Evolutionary conservation across 139 green algal genomes (phyloP), one percentile per base, ranked within the genome.

Genomic region (Dunaliella sp.): DNA sequence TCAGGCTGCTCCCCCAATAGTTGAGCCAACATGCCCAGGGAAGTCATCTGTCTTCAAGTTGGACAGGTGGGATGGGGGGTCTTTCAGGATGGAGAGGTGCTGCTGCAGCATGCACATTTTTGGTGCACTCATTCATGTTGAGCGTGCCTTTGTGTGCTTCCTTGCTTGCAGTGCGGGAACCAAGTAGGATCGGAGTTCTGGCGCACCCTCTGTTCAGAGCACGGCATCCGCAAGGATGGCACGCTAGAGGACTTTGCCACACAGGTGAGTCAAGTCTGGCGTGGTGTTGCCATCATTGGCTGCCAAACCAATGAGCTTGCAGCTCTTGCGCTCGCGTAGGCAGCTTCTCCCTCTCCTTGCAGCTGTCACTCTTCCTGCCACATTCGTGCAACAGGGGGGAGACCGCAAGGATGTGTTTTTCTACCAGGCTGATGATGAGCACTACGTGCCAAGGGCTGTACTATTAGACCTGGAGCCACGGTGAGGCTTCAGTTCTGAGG

Each of bases 401-500:
- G 98, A 99, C 89, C 90, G 98, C 25, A 99, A 99, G 81, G 98
- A 99, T 80, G 96, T 99, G 16, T 99, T 99, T 89, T 99, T 99
- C 91, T 99, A 99, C 88, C 98, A 99, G 86, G 98, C 98, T 34
- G 98, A 99, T 82, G 98, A 99, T 78, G 97, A 99, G 82, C 96
- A 98, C 72, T 99, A 99, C 87, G 95, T 99, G 12, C 98, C 98
- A 0, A 91, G 98, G 21, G 96, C 98, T 1, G 92, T 99, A 38
- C 93, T 99, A 35, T 88, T 99, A 1, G 97, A 99, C 86, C 92
- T 99, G 16, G 97, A 99, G 87, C 97, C 97, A 3, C 89, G 95
- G 94, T 94, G 82, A 31, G 89, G 33, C 3, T n/a, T n/a, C n/a
- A n/a, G n/a, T n/a, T n/a, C n/a, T n/a, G n/a, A n/a, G n/a, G n/a